phyloP scores from a whole-genome alignment of 805 yeast species.

The Peterozyma xylosa region DNA sequence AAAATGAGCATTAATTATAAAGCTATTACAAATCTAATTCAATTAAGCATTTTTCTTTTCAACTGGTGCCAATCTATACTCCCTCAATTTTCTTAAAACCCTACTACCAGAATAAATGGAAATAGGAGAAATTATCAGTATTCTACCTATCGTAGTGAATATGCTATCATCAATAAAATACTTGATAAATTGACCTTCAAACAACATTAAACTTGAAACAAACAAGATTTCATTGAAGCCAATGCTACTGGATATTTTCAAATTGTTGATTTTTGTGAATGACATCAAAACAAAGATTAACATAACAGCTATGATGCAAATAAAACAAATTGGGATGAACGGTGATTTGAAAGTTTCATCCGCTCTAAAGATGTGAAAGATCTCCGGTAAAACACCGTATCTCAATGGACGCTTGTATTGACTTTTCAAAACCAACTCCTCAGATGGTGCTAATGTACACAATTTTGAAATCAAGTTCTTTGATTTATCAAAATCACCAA shows the following conservation, averaged over 20 bases:
- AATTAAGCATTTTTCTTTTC: constrained; percentile 9
- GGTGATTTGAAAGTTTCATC: constrained; percentile 47
- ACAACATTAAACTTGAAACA: constrained; percentile 35
- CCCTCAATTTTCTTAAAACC: constrained; percentile 37
- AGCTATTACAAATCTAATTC: too few species aligned
- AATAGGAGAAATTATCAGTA: constrained; percentile 41
- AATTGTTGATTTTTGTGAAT: constrained; percentile 31
- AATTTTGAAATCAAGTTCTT: constrained; percentile 11
- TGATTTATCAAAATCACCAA: constrained; percentile 18
- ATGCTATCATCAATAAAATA: constrained; percentile 57
- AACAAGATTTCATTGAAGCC: constrained; percentile 34
- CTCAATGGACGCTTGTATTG: constrained; percentile 20
- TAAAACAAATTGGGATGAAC: constrained; percentile 43
- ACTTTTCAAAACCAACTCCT: neutral
- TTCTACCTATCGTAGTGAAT: constrained; percentile 46
- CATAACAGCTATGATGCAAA: constrained; percentile 32
- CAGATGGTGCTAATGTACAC: constrained; percentile 11
- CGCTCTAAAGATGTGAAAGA: constrained; percentile 50
- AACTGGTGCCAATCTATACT: constrained; percentile 19
- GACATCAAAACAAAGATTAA: constrained; percentile 33
- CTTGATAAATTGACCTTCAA: constrained; percentile 46
- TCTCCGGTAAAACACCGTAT: constrained; percentile 49
- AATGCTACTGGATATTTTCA: constrained; percentile 23
- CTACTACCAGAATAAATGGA: constrained; percentile 58
- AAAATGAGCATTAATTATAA: too few species aligned